Conservation (phyloP, 805 yeast species). For the Limtongozyma cylindracea region DNA sequence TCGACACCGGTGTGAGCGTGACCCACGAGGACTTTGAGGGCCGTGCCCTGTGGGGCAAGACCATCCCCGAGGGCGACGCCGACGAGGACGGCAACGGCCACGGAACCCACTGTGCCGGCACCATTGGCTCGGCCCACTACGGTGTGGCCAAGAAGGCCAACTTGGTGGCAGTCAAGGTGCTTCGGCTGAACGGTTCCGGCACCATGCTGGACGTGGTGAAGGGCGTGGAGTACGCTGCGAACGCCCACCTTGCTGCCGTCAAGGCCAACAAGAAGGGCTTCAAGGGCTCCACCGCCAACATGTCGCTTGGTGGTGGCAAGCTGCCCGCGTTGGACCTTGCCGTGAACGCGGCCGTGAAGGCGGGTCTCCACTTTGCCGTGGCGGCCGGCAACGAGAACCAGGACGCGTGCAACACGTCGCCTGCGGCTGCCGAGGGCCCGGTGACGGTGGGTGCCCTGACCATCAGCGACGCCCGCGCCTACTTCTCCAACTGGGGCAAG, state of each 20-base stretch:
- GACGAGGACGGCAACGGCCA: conserved; percentile 63
- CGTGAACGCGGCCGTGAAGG: conserved; percentile 28
- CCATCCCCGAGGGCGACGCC: conserved; percentile 30
- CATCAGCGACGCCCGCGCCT: conserved; percentile 17
- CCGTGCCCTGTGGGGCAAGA: conserved; percentile 31
- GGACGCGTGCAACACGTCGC: conserved; percentile 34
- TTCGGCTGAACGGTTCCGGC: conserved; percentile 14
- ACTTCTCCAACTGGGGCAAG: conserved; percentile 26
- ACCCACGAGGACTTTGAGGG: conserved; percentile 40
- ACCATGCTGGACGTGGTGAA: conserved; percentile 15
- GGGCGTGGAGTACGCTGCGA: conserved; percentile 18
- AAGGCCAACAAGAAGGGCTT: conserved; percentile 10
- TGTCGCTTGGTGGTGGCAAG: conserved; percentile 36
- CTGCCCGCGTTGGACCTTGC: conserved; percentile 30
- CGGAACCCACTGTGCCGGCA: conserved; percentile 87
- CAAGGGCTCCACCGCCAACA: conserved; percentile 36
- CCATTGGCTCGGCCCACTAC: conserved; percentile 51
- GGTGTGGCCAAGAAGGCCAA: conserved; percentile 54
- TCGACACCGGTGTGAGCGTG: conserved; percentile 62
- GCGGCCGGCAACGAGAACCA: conserved; percentile 40
- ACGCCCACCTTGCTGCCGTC: conserved; percentile 10
- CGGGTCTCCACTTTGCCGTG: conserved; percentile 32
- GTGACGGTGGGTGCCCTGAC: conserved; percentile 26
- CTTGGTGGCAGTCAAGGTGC: conserved; percentile 14
- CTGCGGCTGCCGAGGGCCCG: conserved; percentile 29